Evolutionary conservation across 2,329 filamentous ascomycete species (phyloP), one percentile per base, ranked within the genome.

Genomic region (Sporothrix mexicana): DNA sequence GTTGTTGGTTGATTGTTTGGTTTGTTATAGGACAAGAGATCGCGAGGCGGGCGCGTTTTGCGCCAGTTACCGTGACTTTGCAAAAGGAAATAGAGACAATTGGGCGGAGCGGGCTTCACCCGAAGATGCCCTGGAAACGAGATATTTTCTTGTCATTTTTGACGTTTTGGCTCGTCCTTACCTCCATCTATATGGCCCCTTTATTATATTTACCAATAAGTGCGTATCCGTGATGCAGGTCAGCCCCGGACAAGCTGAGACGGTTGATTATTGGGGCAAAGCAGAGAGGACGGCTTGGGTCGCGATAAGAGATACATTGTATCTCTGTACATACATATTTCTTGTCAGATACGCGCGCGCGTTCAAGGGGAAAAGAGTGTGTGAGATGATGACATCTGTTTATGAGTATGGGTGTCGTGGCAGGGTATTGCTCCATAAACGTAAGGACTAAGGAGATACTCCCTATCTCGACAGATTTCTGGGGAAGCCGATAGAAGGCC

Each of bases 291-390:
- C 36, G 36, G 2, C 9, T 45, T 43, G 30, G 17, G 59, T 62
- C 59, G 36, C 59, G 59, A 64, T 64, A 64, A 64, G 59, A 12
- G 25, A 17, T 55, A 36, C 30, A 7, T 36, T 7, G 30, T 7
- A 36, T 36, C 30, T 36, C 30, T 36, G 30, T 36, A 36, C 30
- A 36, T 36, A 36, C 30, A 36, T 36, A 13, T 23, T 15, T 36
- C 20, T 53, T 41, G 64, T 68, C 25, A 30, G 62, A 53, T 68
- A 41, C 62, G 43, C 62, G 43, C 20, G 62, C 62, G 64, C 47
- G 45, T 68, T 45, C 20, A 64, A 62, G 15, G 36, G n/a, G 23
- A 25, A 36, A 15, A 1, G 23, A 62, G 10, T n/a, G 36, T n/a
- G 36, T 64, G 59, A 64, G 59, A 64, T 45, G 36, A 45, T 20